phyloP scores from a whole-genome alignment of 805 yeast genomes.

The Clavispora phyllophila region DNA sequence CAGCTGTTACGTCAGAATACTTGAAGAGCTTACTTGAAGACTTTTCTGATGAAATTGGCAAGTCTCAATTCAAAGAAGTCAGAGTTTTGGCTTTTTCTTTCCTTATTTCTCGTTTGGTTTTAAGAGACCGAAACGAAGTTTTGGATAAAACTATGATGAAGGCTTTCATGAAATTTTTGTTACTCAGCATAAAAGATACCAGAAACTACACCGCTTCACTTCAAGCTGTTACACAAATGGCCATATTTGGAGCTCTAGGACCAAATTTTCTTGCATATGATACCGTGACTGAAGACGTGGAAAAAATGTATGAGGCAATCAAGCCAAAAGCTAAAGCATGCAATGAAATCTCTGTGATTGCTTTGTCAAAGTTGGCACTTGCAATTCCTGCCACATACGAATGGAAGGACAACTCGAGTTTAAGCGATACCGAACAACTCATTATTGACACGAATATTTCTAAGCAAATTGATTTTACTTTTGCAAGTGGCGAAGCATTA shows the following conservation, averaged over 20 bases:
- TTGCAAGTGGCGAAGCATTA: slow-evolving; percentile 81
- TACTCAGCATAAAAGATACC: slow-evolving; percentile 16
- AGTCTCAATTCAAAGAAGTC: slow-evolving; percentile 14
- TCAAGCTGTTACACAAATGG: slow-evolving; percentile 39
- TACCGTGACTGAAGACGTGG: slow-evolving; percentile 11
- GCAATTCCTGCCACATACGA: slow-evolving; percentile 15
- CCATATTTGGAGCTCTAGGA: slow-evolving; percentile 43
- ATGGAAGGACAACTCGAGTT: slow-evolving; percentile 10
- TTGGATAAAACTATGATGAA: slow-evolving; percentile 10
- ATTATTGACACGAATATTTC: slow-evolving; percentile 57
- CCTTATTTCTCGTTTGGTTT: slow-evolving; percentile 41
- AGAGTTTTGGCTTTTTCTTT: slow-evolving; percentile 36
- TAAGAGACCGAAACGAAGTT: slow-evolving; percentile 19
- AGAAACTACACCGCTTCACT: slow-evolving; percentile 23
- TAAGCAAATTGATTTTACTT: slow-evolving; percentile 70
- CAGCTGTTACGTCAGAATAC: slow-evolving; percentile 10
- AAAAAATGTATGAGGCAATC: slow-evolving; percentile 18
- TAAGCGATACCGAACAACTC: slow-evolving; percentile 34
- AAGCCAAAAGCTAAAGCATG: slow-evolving; percentile 44
- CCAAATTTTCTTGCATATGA: slow-evolving; percentile 19
- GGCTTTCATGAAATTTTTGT: slow-evolving; percentile 10
- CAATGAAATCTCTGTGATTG: slow-evolving; percentile 54
- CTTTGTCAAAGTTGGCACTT: slow-evolving; percentile 54
- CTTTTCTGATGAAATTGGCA: slow-evolving; percentile 5
- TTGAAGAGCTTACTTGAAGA: slow-evolving; percentile 1